These are phyloP conservation scores for Aspergillus wentii DNA, from an alignment of 495 filamentous ascomycete species.

Conservation along the genomic window DNA sequence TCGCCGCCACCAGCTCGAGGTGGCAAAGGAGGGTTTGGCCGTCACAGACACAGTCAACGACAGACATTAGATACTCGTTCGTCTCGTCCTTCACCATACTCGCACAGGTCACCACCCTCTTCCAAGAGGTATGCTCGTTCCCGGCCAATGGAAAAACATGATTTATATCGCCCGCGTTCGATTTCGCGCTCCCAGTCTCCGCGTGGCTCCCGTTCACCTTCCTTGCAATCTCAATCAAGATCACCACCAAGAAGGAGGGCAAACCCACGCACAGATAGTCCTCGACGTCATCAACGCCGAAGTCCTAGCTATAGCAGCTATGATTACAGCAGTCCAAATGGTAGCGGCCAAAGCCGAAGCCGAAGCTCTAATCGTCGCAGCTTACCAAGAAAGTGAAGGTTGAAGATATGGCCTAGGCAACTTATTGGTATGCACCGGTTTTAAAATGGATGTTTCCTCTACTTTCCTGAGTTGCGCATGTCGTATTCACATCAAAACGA, in stretches of 20 bases:
- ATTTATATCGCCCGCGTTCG: constrained; percentile 45
- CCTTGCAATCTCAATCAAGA: constrained; percentile 21
- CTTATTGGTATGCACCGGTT: too few relatives aligned
- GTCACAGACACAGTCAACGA: constrained; percentile 28
- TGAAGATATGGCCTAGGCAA: too few relatives aligned
- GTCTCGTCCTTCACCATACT: constrained; percentile 20
- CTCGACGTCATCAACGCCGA: constrained; percentile 37
- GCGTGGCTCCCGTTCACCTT: constrained; percentile 33
- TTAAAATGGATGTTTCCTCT: too few relatives aligned
- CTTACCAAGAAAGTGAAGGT: constrained; percentile 7
- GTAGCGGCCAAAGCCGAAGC: constrained; percentile 39
- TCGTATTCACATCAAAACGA: too few relatives aligned
- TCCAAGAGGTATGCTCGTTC: constrained; percentile 33
- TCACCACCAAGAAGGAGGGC: constrained; percentile 29
- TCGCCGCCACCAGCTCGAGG: constrained; percentile 39
- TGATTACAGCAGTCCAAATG: constrained; percentile 42
- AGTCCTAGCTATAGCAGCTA: constrained; percentile 54
- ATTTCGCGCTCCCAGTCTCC: constrained; percentile 42
- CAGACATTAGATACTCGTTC: constrained; percentile 22
- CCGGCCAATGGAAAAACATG: constrained; percentile 40
- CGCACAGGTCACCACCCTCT: constrained; percentile 28
- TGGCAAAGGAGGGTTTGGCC: constrained; percentile 24
- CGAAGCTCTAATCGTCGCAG: constrained; percentile 31
- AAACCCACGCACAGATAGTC: constrained; percentile 23
- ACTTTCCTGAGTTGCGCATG: too few relatives aligned